These are phyloP conservation scores for Staphylotrichum longicolle DNA, from an alignment of 495 filamentous ascomycete species.

Conservation along the genomic window DNA sequence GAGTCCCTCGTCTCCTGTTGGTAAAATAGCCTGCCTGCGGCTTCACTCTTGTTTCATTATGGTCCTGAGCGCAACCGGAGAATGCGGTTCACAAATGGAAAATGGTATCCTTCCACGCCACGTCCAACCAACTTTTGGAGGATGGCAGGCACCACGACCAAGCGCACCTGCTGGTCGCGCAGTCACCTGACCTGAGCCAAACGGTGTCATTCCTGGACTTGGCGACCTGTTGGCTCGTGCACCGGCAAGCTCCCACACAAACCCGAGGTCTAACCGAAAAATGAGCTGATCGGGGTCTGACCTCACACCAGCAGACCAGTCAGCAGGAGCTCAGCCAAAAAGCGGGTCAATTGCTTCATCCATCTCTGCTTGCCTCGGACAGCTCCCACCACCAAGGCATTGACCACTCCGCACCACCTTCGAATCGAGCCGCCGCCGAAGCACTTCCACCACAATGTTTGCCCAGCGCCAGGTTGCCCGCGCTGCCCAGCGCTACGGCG, in stretches of 20 bases:
- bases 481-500: slow-evolving; percentile 56
- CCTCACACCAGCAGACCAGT: slow-evolving; percentile 21
- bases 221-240: slow-evolving; percentile 8
- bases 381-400: slow-evolving; percentile 2
- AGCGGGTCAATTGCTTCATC: slow-evolving; percentile 21
- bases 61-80: too few species aligned
- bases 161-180: slow-evolving; percentile 14
- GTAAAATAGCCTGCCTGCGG: too few species aligned
- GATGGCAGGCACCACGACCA: neutral
- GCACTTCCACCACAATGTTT: slow-evolving; percentile 51
- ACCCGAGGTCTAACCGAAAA: slow-evolving; percentile 28
- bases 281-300: slow-evolving; percentile 32
- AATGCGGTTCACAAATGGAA: too few species aligned
- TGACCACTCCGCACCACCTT: slow-evolving; percentile 15
- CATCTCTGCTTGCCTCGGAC: slow-evolving; percentile 9
- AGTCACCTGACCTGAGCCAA: slow-evolving; percentile 20
- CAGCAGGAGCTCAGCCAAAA: slow-evolving; percentile 17
- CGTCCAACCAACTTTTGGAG: neutral
- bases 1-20: too few species aligned
- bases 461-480: slow-evolving; percentile 60
- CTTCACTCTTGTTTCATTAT: too few species aligned
- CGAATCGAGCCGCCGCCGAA: slow-evolving; percentile 12
- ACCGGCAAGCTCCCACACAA: neutral
- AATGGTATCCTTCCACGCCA: too few species aligned
- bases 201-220: slow-evolving; percentile 17